phyloP scores from a whole-genome alignment of 352 stramenopile genomes.

The Globisporangium paroecandrum region DNA sequence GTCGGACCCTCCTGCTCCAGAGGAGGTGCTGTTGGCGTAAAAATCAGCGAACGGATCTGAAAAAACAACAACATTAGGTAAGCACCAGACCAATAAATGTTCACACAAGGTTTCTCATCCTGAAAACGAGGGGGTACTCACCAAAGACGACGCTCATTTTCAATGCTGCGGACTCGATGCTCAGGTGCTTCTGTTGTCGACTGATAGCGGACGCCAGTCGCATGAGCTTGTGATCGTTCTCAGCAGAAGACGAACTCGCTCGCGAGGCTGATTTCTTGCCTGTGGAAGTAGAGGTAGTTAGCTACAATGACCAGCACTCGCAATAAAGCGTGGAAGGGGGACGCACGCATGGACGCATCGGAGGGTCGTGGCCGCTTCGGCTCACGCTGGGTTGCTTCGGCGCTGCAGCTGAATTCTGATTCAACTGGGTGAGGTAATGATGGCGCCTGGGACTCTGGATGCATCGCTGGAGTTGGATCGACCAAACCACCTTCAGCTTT shows the following conservation, averaged over 20 bases:
- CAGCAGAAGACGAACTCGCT: not conserved
- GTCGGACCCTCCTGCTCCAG: not conserved
- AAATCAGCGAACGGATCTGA: not conserved
- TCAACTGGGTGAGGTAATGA: not conserved
- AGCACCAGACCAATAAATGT: too few species aligned
- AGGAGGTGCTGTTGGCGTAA: not conserved
- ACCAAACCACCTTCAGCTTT: not conserved
- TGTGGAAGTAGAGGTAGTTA: not conserved
- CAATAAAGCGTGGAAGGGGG: not conserved
- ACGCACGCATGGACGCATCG: not conserved
- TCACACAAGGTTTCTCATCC: too few species aligned
- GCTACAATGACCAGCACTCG: too few species aligned
- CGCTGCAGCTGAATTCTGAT: not conserved
- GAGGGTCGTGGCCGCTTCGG: constrained; percentile 3
- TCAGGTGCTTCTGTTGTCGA: not conserved
- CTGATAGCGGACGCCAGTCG: not conserved
- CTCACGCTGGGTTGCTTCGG: not conserved
- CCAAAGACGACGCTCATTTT: constrained; percentile 7
- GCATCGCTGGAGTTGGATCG: too few species aligned
- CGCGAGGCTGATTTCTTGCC: not conserved
- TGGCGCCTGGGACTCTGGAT: not conserved
- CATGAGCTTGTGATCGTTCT: not conserved
- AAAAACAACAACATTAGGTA: too few species aligned
- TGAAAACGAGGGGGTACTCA: not conserved
- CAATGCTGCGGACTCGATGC: not conserved